phyloP scores from a whole-genome alignment of 805 yeast genomes.

The Kregervanrija delftensis region DNA sequence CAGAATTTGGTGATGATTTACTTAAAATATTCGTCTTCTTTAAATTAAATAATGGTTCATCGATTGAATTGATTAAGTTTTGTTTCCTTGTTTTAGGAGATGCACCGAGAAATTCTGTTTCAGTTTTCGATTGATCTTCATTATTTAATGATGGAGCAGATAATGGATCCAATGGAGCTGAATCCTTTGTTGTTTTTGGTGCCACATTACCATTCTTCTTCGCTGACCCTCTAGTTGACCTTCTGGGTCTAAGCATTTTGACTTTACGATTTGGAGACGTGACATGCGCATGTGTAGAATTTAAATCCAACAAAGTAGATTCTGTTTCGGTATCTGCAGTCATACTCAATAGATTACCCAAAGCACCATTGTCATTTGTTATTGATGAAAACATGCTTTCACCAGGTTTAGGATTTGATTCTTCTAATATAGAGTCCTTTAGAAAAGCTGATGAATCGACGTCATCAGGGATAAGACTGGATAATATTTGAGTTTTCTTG shows the following conservation, averaged over 20 bases:
- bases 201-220: neutral
- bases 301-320: neutral
- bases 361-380: conserved; percentile 12
- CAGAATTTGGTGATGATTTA: no score
- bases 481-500: no score
- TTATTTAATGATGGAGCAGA: conserved; percentile 5
- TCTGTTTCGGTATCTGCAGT: conserved; percentile 4
- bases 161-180: conserved; percentile 22
- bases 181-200: neutral
- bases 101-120: conserved; percentile 16
- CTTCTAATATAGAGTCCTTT: neutral
- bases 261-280: conserved; percentile 34
- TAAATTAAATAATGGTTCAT: conserved; percentile 49
- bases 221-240: conserved; percentile 17
- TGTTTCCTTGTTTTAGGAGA: conserved; percentile 25
- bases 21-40: conserved; percentile 8
- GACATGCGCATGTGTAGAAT: conserved; percentile 2
- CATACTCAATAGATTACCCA: conserved; percentile 15
- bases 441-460: neutral
- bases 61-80: conserved; percentile 23
- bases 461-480: no score
- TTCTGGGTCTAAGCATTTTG: conserved; percentile 40
- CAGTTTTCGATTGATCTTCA: neutral
- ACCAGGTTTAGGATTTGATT: conserved; percentile 10
- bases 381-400: conserved; percentile 14